phyloP scores from a whole-genome alignment of 2,329 filamentous ascomycete species.

The Rosellinia necatrix region DNA sequence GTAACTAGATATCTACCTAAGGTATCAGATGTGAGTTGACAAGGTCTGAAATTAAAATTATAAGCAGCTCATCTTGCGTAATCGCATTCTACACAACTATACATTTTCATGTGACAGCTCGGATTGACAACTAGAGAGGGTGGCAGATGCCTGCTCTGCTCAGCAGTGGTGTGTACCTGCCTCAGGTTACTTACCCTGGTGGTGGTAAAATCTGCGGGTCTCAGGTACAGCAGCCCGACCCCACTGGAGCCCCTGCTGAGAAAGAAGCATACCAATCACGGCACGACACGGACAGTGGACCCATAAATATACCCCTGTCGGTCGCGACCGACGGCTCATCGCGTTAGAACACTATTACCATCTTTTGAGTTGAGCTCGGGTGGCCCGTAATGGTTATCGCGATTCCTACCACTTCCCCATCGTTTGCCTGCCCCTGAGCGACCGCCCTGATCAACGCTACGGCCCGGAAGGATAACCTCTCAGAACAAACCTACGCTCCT shows the following conservation, averaged over 20 bases:
- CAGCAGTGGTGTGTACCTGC: too few relatives aligned
- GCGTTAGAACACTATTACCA: constrained; percentile 31
- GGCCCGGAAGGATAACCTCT: not conserved
- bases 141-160: too few relatives aligned
- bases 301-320: constrained; percentile 27
- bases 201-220: constrained; percentile 1
- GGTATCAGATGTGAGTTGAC: too few relatives aligned
- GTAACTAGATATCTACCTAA: too few relatives aligned
- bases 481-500: constrained; percentile 29
- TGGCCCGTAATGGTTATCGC: constrained; percentile 3
- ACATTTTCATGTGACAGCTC: not conserved
- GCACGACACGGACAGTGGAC: constrained; percentile 16
- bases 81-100: too few relatives aligned
- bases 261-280: constrained; percentile 17
- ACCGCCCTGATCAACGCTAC: constrained; percentile 13
- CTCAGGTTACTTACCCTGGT: too few relatives aligned
- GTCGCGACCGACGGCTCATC: constrained; percentile 36
- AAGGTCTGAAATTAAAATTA: too few relatives aligned
- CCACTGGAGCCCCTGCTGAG: not conserved
- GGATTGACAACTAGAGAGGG: not conserved
- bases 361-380: constrained; percentile 2
- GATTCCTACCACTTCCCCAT: constrained; percentile 12
- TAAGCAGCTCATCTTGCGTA: too few relatives aligned
- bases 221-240: not conserved
- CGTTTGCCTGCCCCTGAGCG: constrained; percentile 8